Evolutionary conservation across 2,329 filamentous ascomycete species (phyloP).

Genomic region (Alternaria tenuissima): DNA sequence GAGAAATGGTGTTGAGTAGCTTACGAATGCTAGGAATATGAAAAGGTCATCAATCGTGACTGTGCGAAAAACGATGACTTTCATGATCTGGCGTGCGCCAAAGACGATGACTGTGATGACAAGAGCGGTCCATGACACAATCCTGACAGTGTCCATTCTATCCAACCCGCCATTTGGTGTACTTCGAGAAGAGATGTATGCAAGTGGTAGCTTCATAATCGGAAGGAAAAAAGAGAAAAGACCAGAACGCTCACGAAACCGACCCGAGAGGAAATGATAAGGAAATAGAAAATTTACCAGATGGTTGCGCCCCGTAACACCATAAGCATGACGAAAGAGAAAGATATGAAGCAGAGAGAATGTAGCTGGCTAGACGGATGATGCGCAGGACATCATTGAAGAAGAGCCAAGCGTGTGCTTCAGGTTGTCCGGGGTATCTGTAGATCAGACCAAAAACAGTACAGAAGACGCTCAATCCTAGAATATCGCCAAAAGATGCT

Average conservation of each 20-base stretch:
- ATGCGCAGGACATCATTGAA: neutral
- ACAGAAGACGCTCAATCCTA: constrained; percentile 11
- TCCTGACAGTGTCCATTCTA: constrained; percentile 31
- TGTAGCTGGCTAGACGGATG: neutral
- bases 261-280: constrained; percentile 20
- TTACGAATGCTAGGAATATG: constrained; percentile 43
- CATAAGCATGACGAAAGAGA: constrained; percentile 18
- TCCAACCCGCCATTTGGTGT: constrained; percentile 18
- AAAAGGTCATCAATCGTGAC: constrained; percentile 40
- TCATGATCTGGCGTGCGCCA: constrained; percentile 37
- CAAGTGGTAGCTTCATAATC: constrained; percentile 27
- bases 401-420: constrained; percentile 5
- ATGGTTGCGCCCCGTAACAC: neutral
- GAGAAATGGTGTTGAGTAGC: neutral
- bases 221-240: neutral
- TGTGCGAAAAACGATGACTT: constrained; percentile 34
- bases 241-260: constrained; percentile 12
- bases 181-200: constrained; percentile 14
- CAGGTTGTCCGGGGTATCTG: neutral
- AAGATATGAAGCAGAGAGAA: constrained; percentile 2
- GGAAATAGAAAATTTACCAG: constrained; percentile 17
- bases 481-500: constrained; percentile 26
- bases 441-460: constrained; percentile 12
- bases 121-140: constrained; percentile 38
- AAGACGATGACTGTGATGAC: constrained; percentile 35